Evolutionary conservation across 352 stramenopile genomes (phyloP).

Genomic region (Pythium apleroticum): DNA sequence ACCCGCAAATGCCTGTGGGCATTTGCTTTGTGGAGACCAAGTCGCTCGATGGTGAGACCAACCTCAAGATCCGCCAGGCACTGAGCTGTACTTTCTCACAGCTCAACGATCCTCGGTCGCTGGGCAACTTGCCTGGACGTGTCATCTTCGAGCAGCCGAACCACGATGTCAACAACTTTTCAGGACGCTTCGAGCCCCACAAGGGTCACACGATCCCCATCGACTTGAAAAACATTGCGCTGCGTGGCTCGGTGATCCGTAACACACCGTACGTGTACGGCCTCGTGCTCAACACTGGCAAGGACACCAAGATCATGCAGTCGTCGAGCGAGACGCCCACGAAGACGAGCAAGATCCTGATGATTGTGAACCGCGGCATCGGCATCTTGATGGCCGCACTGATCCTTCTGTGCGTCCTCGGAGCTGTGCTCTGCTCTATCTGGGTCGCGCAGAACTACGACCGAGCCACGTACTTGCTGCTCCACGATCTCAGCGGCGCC

Average conservation of each 20-base stretch:
- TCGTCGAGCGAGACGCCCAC: constrained; percentile 62
- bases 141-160: constrained; percentile 84
- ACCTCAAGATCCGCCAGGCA: constrained; percentile 84
- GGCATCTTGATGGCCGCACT: constrained; percentile 76
- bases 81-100: constrained; percentile 84
- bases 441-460: constrained; percentile 65
- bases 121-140: constrained; percentile 63
- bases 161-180: constrained; percentile 88
- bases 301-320: constrained; percentile 90
- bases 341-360: constrained; percentile 84
- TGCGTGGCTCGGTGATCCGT: constrained; percentile 82
- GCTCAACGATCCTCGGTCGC: constrained; percentile 59
- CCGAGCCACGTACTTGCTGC: constrained; percentile 66
- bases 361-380: constrained; percentile 81
- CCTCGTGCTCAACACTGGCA: constrained; percentile 80
- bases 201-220: constrained; percentile 80
- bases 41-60: constrained; percentile 85
- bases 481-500: constrained; percentile 56
- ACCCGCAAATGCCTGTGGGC: constrained; percentile 56
- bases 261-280: constrained; percentile 82
- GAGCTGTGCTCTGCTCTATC: constrained; percentile 60
- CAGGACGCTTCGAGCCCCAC: constrained; percentile 68
- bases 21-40: constrained; percentile 90
- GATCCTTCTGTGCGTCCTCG: constrained; percentile 65
- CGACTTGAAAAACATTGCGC: constrained; percentile 81